These are phyloP conservation scores for Mimosa pudica DNA, from an alignment of 306 rosid genomes.

Conservation along the genomic window DNA sequence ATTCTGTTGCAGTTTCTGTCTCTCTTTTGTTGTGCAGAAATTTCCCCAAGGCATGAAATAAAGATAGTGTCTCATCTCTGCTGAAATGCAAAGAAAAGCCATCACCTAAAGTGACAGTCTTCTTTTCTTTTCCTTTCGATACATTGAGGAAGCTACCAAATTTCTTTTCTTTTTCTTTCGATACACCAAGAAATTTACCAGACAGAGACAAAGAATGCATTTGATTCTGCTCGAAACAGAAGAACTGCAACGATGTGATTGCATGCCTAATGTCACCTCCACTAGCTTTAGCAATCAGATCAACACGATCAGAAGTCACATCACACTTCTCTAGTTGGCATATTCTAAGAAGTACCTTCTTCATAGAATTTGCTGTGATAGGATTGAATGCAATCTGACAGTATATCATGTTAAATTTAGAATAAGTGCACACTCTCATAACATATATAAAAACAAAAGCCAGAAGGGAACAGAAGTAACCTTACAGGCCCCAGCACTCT, in stretches of 20 bases:
- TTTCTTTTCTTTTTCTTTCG: slow-evolving; percentile 40
- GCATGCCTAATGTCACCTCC: slow-evolving; percentile 97
- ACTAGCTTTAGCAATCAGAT: slow-evolving; percentile 84
- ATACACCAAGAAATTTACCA: slow-evolving; percentile 20
- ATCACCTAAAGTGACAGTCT: slow-evolving; percentile 36
- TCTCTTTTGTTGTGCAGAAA: slow-evolving; percentile 96
- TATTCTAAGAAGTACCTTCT: slow-evolving; percentile 68
- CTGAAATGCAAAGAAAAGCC: slow-evolving; percentile 64
- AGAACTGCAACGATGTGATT: slow-evolving; percentile 83
- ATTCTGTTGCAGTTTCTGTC: slow-evolving; percentile 42
- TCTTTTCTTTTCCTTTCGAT: slow-evolving; percentile 43
- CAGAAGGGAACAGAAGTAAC: slow-evolving; percentile 58
- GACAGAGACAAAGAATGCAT: slow-evolving; percentile 47
- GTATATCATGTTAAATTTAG: slow-evolving; percentile 35
- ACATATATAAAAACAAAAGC: slow-evolving; percentile 19
- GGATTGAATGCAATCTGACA: slow-evolving; percentile 91
- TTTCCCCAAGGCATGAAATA: slow-evolving; percentile 95
- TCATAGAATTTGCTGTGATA: slow-evolving; percentile 69
- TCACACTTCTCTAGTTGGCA: slow-evolving; percentile 68
- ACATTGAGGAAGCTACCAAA: slow-evolving; percentile 15
- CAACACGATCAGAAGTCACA: slow-evolving; percentile 66
- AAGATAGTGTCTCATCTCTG: slow-evolving; percentile 81
- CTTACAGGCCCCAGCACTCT: slow-evolving; percentile 96
- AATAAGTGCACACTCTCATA: slow-evolving; percentile 27
- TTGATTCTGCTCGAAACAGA: slow-evolving; percentile 63